A percentile compares a stretch with the other conserved stretches of the same genome.
These are phyloP conservation scores for Trichoderma atroviride DNA, from an alignment of 2,329 filamentous ascomycete species.

Conservation along the genomic window DNA sequence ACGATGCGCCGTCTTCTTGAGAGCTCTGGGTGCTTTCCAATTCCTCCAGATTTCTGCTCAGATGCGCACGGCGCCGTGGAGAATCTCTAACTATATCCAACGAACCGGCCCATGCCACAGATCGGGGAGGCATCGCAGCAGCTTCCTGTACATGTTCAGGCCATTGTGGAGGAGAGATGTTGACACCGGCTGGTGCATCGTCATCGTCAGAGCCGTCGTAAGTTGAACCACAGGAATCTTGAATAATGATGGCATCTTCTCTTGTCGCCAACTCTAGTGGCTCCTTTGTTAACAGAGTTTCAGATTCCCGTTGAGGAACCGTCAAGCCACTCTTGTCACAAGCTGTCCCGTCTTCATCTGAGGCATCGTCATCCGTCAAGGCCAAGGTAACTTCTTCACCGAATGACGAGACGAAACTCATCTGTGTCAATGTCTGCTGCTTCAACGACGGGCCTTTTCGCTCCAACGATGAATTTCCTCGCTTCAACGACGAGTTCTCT, in stretches of 20 bases:
- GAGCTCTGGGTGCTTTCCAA: neutral
- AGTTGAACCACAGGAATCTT: conserved; percentile 50
- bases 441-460: conserved; percentile 6
- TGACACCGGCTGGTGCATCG: conserved; percentile 30
- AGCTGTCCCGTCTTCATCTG: conserved; percentile 30
- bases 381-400: conserved; percentile 36
- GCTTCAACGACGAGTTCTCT: conserved; percentile 28
- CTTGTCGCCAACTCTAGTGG: conserved; percentile 30
- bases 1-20: neutral
- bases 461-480: neutral
- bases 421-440: conserved; percentile 50
- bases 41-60: neutral
- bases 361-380: conserved; percentile 37
- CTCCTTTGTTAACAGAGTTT: conserved; percentile 32
- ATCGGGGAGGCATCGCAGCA: neutral
- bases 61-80: neutral
- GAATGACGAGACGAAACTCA: conserved; percentile 44
- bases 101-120: no score
- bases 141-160: neutral
- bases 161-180: neutral
- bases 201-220: conserved; percentile 39
- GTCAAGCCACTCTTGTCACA: conserved; percentile 35
- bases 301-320: conserved; percentile 32
- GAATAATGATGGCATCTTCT: conserved; percentile 40
- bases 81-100: neutral